A percentile compares a stretch with the other conserved stretches of the same genome.
Evolutionary conservation across 1,284 basidiomycete genomes (phyloP).

Genomic region (Cryptococcus maquisensis): DNA sequence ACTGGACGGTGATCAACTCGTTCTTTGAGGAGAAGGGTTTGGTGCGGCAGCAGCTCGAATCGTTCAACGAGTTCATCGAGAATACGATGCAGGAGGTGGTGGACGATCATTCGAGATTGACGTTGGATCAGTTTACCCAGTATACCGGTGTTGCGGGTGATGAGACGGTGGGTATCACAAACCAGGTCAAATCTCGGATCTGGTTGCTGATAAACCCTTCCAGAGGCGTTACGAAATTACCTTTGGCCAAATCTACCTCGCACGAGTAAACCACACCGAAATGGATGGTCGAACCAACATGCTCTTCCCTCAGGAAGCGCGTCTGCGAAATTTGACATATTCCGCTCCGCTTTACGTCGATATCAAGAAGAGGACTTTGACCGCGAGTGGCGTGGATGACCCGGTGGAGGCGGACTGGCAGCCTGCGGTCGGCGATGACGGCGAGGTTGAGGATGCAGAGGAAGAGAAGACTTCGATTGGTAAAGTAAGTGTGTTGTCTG

Average conservation of each 20-base stretch:
- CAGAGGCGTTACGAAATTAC: conserved; percentile 93
- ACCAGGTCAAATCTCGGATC: not conserved
- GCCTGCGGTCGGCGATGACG: conserved; percentile 57
- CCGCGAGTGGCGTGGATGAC: conserved; percentile 67
- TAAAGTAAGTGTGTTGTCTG: conserved; percentile 60
- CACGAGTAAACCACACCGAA: conserved; percentile 89
- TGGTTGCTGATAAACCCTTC: not conserved
- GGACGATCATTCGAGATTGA: conserved; percentile 89
- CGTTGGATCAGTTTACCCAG: conserved; percentile 93
- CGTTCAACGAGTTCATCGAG: conserved; percentile 98
- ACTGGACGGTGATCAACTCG: conserved; percentile 91
- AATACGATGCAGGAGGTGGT: conserved; percentile 99
- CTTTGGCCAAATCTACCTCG: conserved; percentile 96
- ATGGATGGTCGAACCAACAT: conserved; percentile 90
- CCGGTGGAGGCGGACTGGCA: conserved; percentile 77
- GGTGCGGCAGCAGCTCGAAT: conserved; percentile 95
- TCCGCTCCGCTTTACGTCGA: conserved; percentile 95
- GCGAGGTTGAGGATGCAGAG: conserved; percentile 61
- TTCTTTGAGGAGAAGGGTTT: conserved; percentile 98
- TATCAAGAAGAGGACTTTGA: conserved; percentile 79
- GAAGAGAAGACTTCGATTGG: conserved; percentile 90
- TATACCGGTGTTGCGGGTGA: conserved; percentile 81
- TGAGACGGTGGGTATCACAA: conserved; percentile 52
- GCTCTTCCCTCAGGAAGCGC: conserved; percentile 96
- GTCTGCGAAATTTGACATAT: conserved; percentile 72